Conservation (phyloP, 108 stramenopile species). For the Nitzschia sp. region DNA sequence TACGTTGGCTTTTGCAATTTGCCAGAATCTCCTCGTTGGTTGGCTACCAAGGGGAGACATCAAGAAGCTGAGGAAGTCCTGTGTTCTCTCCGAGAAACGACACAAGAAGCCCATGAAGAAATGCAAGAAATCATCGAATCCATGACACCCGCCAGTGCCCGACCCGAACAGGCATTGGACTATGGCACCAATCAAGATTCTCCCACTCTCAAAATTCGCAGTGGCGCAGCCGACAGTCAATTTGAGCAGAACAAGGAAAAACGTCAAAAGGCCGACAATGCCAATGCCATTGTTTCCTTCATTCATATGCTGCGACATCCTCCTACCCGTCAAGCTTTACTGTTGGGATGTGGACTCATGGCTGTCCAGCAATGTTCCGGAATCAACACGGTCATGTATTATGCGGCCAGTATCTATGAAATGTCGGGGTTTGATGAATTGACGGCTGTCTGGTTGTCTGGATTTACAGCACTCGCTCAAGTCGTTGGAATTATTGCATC, state of each 20-base stretch:
- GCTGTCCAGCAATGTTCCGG: constrained; percentile 80
- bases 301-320: constrained; percentile 41
- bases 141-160: background rate
- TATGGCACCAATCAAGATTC: constrained; percentile 19
- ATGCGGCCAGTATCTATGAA: constrained; percentile 81
- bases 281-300: constrained; percentile 9
- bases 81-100: constrained; percentile 30
- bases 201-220: background rate
- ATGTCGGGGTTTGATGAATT: constrained; percentile 78
- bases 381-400: constrained; percentile 94
- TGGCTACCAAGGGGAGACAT: constrained; percentile 49
- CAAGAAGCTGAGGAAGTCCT: constrained; percentile 65
- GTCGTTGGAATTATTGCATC: constrained; percentile 66
- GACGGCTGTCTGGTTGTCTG: constrained; percentile 67
- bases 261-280: background rate
- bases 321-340: constrained; percentile 58
- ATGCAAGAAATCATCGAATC: constrained; percentile 41
- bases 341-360: constrained; percentile 86
- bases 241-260: background rate
- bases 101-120: constrained; percentile 44
- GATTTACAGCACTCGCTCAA: constrained; percentile 82
- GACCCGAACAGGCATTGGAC: background rate
- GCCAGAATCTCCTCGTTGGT: constrained; percentile 88
- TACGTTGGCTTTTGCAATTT: constrained; percentile 53
- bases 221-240: background rate